Evolutionary conservation across 2,329 filamentous ascomycete species (phyloP), one percentile per base, ranked within the genome.

Genomic region (Aspergillus tamarii): DNA sequence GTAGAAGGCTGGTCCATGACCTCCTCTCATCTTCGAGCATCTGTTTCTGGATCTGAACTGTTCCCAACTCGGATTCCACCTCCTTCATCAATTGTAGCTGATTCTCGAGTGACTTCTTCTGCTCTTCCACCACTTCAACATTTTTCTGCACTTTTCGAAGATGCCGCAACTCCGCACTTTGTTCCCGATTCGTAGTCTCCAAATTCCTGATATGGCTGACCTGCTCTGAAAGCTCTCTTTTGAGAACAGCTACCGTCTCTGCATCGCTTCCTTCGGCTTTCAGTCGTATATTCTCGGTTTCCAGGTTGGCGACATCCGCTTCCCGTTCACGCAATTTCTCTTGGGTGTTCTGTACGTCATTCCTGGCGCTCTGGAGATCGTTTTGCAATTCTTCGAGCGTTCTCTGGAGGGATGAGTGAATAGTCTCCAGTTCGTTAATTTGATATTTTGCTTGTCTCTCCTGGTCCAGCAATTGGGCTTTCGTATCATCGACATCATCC

Each of bases 121-220:
- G 93, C 76, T 99, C 95, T 75, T 99, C 93, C 0, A 98, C 91
- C 2, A 99, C 87, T 73, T 97, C 92, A 1, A 97, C 89, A n/a
- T 91, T 92, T 78, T 92, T 94, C 76, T 93, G 89, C 4, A 90
- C 81, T 69, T 93, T 91, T 16, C 93, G 89, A 43, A 96, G 84
- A 69, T 93, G 90, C 70, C 91, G 92, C 41, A 99, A 81, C 75
- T 99, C 94, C 0, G 85, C 79, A 16, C 88, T 83, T 73, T 97
- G 92, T 57, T 96, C 92, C 28, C 92, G 85, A 66, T 93, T 97
- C 41, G 88, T 87, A 0, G 87, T 85, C 76, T 99, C 95, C 3
- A 99, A 83, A 34, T 87, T 89, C 64, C 92, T 89, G 67, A 97
- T 96, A 73, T 98, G 93, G n/a, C 88, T 85, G 0, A 99, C 91